Base-by-base conservation (phyloP, 257 asterid species). In the Prunella vulgaris region DNA sequence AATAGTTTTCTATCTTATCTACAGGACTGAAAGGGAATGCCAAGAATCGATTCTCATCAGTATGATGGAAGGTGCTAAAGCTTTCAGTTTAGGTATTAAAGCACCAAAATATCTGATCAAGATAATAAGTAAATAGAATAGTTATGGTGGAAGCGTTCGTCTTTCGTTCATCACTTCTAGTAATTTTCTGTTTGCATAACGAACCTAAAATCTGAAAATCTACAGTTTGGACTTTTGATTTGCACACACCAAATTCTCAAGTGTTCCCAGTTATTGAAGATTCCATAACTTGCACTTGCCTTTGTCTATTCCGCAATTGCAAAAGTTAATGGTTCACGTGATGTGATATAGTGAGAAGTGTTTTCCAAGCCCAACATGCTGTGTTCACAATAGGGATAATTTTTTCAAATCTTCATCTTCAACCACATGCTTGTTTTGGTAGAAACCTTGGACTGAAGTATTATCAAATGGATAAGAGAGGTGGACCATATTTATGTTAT, bases 1-100 rank as follows among this genome's bases (percentile, higher is more conserved):
- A 2, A 27, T 70, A 4, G 12, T 9, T 35, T 54, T 68, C 51
- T 66, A n/a, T n/a, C n/a, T n/a, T n/a, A n/a, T n/a, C n/a, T 30
- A 9, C 69, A 51, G 70, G 46, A 21, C 28, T 71, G 70, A 58
- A 58, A 25, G 48, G 48, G 54, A 61, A 38, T 51, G 57, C 60
- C 66, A 6, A n/a, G 51, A 48, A 62, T 18, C 17, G 17, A 18
- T n/a, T 30, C 12, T 51, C 27, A 5, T 72, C 30, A 7, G n/a
- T 33, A 49, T 30, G n/a, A 32, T 28, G n/a, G 17, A 38, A 13
- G 25, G 25, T 54, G 65, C 27, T 22, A 14, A 25, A 56, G 65
- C 65, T 56, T 14, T 13, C 15, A 5, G 3, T 18, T 35, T 21
- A n/a, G 65, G 28, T 24, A 14, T 13, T 35, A 8, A 46, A 21